These are phyloP conservation scores for Lignosus rhinocerotis DNA, from an alignment of 1,284 basidiomycete genomes.

Conservation along the genomic window DNA sequence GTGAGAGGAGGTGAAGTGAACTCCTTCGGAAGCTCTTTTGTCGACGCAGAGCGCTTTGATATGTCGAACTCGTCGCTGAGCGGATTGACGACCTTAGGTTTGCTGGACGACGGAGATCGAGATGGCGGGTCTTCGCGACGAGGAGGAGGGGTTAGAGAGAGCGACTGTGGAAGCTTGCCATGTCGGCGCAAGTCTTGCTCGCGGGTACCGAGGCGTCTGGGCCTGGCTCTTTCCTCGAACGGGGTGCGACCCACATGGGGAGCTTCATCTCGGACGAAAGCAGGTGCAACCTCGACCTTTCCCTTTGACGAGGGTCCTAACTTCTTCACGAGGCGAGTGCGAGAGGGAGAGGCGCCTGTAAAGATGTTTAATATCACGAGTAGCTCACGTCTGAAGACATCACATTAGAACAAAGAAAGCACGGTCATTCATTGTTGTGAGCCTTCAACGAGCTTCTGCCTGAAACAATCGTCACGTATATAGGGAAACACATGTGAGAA, in stretches of 20 bases:
- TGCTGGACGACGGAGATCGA: not conserved
- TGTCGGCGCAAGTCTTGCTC: not conserved
- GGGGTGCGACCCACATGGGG: slow-evolving; percentile 11
- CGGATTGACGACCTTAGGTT: slow-evolving; percentile 30
- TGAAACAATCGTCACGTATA: no score
- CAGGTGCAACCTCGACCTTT: slow-evolving; percentile 34
- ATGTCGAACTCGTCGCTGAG: slow-evolving; percentile 44
- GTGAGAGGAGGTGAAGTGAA: slow-evolving; percentile 72
- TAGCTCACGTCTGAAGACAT: no score
- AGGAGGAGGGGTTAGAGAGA: not conserved
- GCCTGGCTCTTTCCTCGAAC: not conserved
- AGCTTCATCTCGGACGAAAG: slow-evolving; percentile 8
- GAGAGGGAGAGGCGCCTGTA: slow-evolving; percentile 27
- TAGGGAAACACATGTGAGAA: no score
- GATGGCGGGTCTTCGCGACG: not conserved
- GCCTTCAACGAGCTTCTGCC: no score
- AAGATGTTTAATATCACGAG: not conserved
- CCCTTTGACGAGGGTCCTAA: slow-evolving; percentile 31
- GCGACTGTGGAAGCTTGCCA: not conserved
- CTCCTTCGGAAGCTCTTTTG: slow-evolving; percentile 26
- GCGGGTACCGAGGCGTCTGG: not conserved
- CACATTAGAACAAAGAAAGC: no score
- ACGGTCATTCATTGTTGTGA: no score
- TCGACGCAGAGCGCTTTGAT: slow-evolving; percentile 28
- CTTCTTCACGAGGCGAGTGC: slow-evolving; percentile 39